These are phyloP conservation scores for Jimgerdemannia flammicorona DNA, from an alignment of 192 early-diverging fungal genomes.

Conservation along the genomic window DNA sequence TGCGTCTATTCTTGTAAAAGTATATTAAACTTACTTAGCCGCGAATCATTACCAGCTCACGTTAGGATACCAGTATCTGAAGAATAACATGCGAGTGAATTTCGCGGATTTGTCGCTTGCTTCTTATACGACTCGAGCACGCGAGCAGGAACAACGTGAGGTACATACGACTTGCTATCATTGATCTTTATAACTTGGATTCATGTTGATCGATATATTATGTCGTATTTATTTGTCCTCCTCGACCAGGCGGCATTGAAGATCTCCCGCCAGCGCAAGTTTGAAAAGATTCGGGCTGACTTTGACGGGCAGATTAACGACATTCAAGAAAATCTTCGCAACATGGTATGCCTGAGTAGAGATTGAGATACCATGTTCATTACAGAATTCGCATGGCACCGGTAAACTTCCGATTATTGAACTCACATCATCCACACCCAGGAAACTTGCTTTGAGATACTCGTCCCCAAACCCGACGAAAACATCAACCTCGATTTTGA, in stretches of 20 bases:
- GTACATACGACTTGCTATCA: not conserved
- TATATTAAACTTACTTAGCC: not conserved
- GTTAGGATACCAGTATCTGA: constrained; percentile 53
- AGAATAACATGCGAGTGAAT: constrained; percentile 33
- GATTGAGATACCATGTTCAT: not conserved
- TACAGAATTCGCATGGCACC: no score
- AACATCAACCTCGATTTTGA: constrained; percentile 31
- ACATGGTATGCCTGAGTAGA: constrained; percentile 23
- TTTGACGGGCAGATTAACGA: constrained; percentile 32
- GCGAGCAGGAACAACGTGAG: constrained; percentile 27
- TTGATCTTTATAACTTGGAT: not conserved
- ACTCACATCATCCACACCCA: not conserved
- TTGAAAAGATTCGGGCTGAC: constrained; percentile 32
- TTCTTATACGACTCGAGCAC: constrained; percentile 24
- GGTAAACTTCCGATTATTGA: no score
- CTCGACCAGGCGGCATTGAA: constrained; percentile 17
- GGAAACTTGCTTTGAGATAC: constrained; percentile 45
- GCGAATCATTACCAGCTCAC: constrained; percentile 20
- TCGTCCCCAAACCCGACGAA: constrained; percentile 40
- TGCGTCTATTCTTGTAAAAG: not conserved
- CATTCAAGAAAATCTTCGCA: constrained; percentile 36
- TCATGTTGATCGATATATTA: no score
- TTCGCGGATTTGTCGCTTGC: constrained; percentile 29
- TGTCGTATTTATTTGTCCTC: not conserved
- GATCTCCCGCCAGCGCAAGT: constrained; percentile 27